Conservation (phyloP, 495 filamentous ascomycete genomes). For the Jackrogersella minutella region DNA sequence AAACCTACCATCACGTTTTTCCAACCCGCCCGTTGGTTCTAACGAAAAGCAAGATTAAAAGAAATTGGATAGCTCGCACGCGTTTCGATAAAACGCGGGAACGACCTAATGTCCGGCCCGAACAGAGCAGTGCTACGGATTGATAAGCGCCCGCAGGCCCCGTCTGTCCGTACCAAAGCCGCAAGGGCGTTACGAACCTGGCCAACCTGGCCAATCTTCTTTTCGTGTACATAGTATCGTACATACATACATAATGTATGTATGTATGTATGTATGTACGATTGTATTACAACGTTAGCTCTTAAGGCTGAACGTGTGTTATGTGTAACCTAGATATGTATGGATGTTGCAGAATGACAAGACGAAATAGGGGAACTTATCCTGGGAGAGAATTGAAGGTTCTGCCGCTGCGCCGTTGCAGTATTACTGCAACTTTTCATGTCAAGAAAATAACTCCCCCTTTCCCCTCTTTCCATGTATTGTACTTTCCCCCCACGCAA, state of each 20-base stretch:
- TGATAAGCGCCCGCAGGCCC: background rate
- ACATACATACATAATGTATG: background rate
- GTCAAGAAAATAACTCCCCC: no score
- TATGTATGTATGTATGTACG: no score
- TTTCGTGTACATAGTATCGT: background rate
- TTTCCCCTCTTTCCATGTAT: background rate
- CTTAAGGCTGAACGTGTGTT: background rate
- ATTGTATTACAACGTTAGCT: no score
- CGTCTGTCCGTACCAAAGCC: background rate
- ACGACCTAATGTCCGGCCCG: background rate
- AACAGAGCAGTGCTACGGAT: background rate
- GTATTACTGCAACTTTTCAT: no score
- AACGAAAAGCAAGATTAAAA: background rate
- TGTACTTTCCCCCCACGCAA: background rate
- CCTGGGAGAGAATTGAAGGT: background rate
- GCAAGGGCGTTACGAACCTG: constrained; percentile 1
- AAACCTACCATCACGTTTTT: background rate
- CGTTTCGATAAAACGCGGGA: background rate
- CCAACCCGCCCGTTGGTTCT: background rate
- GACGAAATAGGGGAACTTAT: background rate
- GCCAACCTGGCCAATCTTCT: no score
- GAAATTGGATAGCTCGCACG: background rate
- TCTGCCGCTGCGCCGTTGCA: background rate
- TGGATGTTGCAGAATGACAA: no score
- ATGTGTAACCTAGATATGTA: background rate